Evolutionary conservation across 495 filamentous ascomycete species (phyloP), one percentile per base, ranked within the genome.

Genomic region (Lophiotrema nucula): DNA sequence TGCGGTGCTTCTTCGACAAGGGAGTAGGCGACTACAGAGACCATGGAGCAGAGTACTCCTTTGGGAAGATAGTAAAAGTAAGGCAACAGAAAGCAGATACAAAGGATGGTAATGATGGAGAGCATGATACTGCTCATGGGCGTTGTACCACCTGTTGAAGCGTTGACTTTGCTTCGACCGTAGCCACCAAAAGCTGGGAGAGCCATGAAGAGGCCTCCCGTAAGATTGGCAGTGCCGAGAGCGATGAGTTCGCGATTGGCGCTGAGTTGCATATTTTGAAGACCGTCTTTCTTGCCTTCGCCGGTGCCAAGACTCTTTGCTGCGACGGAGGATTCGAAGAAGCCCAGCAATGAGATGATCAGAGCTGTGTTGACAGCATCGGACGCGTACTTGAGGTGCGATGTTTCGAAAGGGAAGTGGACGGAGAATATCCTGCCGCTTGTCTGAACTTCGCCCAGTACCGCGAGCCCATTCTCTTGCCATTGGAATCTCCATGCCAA

Each of bases 311-410:
- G 73, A 53, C 86, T 88, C 72, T 97, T 97, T 26, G 93, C 95
- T 0, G 93, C 93, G n/a, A 99, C 90, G 0, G 91, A 95, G 23
- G 89, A 95, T 75, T 99, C 93, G 64, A 99, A 99, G 77, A 99
- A 99, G 18, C 93, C 93, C 5, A 99, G 83, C 19, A 99, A 77
- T 3, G 91, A 89, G 52, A 99, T 97, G 26, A 97, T 76, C 64
- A 99, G 95, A 0, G 93, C 86, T 0, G 95, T 97, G 55, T 88
- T 85, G 80, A 96, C 85, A 13, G 90, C 87, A 51, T 91, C 86
- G n/a, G 85, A 83, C 38, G 96, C 83, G 66, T 96, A 84, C 13
- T 84, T 79, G 76, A 97, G 84, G 51, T 92, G 80, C 23, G 79
- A 72, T 13, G 83, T 69, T 42, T 84, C 81, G 69, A 96, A 90